Base-by-base conservation (phyloP, 2,329 filamentous ascomycete genomes). In the Plenodomus lindquistii region DNA sequence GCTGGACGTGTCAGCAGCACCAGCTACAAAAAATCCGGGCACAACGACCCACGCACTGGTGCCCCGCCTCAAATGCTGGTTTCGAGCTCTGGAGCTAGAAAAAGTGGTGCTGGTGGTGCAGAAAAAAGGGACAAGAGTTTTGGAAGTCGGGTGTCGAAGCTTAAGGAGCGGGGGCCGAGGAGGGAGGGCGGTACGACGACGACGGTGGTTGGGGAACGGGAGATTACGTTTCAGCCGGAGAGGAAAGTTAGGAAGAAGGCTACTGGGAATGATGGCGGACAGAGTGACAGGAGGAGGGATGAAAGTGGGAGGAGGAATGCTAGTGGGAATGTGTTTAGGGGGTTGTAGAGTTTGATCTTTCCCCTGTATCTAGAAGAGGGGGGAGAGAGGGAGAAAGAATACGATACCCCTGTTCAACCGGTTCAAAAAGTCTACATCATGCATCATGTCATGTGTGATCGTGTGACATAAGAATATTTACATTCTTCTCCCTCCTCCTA, bases 241-340 rank as follows among this genome's bases (percentile, higher is more conserved):
- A 78, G 66, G 70, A 79, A 79, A 62, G 72, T 70, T 63, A 73
- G 62, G 54, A 66, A 65, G 56, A 52, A n/a, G n/a, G n/a, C n/a
- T n/a, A 45, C 52, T 11, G 67, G 69, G 20, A 67, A 70, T 24
- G 69, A 69, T 8, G 53, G 52, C 20, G 66, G n/a, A n/a, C n/a
- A n/a, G n/a, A n/a, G n/a, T n/a, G n/a, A n/a, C n/a, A n/a, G n/a
- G n/a, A n/a, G n/a, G n/a, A n/a, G n/a, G n/a, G n/a, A n/a, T n/a
- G n/a, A n/a, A n/a, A n/a, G n/a, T n/a, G n/a, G n/a, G 21, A 82
- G 88, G 62, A 78, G 88, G 62, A 91, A 87, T 71, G 89, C 89
- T 42, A 91, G 87, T 72, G 81, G 81, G 43, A 92, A 93, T 73
- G 85, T 85, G 35, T 89, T 91, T 70, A 82, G 87, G 69, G 81